Conservation (phyloP, 257 asterid species). For the Lycium ferocissimum region DNA sequence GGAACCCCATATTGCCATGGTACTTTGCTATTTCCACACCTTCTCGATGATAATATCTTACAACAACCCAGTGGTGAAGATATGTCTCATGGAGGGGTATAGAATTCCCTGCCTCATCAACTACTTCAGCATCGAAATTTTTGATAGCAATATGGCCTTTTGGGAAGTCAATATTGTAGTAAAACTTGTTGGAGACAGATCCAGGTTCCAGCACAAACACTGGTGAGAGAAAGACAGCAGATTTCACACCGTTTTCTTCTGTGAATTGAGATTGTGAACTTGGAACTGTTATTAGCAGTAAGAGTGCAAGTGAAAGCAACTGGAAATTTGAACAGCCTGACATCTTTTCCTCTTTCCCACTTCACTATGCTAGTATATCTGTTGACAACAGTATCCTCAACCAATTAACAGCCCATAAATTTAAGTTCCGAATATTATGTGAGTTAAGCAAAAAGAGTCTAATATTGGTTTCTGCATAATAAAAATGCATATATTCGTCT, state of each 20-base stretch:
- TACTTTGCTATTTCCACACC: slow-evolving; percentile 9
- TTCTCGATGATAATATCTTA: slow-evolving; percentile 35
- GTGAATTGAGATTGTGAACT: slow-evolving; percentile 28
- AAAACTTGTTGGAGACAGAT: slow-evolving; percentile 35
- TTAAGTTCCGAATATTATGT: not conserved
- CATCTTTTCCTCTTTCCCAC: slow-evolving; percentile 27
- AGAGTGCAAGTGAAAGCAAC: slow-evolving; percentile 19
- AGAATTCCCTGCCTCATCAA: slow-evolving; percentile 44
- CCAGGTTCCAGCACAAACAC: slow-evolving; percentile 46
- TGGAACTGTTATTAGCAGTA: slow-evolving; percentile 8
- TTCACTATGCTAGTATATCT: not conserved
- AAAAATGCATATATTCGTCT: not conserved
- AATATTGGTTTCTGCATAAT: not conserved
- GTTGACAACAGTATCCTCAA: not conserved
- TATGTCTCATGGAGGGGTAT: slow-evolving; percentile 47
- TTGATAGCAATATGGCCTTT: slow-evolving; percentile 51
- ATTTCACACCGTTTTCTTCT: slow-evolving; percentile 35
- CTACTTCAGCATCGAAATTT: slow-evolving; percentile 47
- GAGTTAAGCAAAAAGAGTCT: not conserved
- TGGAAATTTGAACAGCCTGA: slow-evolving; percentile 18
- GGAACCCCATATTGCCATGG: slow-evolving; percentile 21
- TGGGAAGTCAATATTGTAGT: slow-evolving; percentile 45
- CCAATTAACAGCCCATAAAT: not conserved
- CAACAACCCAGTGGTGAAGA: slow-evolving; percentile 48
- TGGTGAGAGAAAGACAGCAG: slow-evolving; percentile 44